Conservation (phyloP, 2,329 filamentous ascomycete genomes). For the Hymenoscyphus repandus region DNA sequence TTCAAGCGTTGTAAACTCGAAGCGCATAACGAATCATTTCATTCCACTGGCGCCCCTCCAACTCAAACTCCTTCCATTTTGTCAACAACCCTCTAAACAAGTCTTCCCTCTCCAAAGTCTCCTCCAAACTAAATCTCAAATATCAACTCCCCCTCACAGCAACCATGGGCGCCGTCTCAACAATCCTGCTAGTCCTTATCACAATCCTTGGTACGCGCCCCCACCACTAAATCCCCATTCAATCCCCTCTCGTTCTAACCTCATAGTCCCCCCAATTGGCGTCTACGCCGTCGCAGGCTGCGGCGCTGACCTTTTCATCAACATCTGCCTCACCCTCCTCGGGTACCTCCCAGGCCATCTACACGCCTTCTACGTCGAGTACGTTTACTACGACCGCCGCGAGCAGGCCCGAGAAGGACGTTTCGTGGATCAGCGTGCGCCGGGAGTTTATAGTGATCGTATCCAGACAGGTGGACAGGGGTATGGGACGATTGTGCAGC, state of each 20-base stretch:
- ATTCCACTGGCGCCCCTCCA: neutral
- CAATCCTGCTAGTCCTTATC: constrained; percentile 39
- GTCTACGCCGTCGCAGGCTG: constrained; percentile 38
- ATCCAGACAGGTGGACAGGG: constrained; percentile 69
- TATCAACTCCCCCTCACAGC: neutral
- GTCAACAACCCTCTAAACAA: neutral
- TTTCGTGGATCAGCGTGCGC: constrained; percentile 48
- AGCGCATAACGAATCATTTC: neutral
- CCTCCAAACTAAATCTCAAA: neutral
- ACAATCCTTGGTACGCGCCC: constrained; percentile 39
- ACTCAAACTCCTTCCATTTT: neutral
- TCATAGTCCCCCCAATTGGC: constrained; percentile 35
- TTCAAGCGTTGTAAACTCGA: too few relatives aligned
- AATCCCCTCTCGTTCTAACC: constrained; percentile 1
- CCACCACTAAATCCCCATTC: constrained; percentile 1
- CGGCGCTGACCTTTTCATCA: constrained; percentile 38
- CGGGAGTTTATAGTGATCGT: constrained; percentile 66
- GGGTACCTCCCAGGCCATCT: constrained; percentile 34
- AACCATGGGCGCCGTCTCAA: constrained; percentile 32
- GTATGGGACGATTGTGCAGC: constrained; percentile 42
- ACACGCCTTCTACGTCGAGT: constrained; percentile 47
- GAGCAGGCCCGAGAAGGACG: constrained; percentile 57
- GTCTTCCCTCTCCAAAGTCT: neutral
- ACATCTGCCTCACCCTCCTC: constrained; percentile 36
- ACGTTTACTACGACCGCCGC: constrained; percentile 73